Conservation (phyloP, 495 filamentous ascomycete genomes). For the Aspergillus campestris region DNA sequence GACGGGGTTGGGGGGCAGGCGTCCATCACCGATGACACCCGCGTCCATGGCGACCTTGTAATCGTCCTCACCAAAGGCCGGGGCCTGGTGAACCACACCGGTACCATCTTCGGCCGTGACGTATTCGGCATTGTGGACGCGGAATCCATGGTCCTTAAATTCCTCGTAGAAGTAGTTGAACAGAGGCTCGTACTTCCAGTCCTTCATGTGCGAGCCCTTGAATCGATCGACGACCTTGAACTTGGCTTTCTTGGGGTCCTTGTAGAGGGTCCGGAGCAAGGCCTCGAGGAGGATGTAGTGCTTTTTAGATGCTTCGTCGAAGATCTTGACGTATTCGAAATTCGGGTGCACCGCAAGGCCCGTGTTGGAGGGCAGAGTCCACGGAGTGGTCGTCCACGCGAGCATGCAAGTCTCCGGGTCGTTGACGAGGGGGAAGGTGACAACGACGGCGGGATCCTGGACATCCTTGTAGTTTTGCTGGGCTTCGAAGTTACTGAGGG, state of each 20-base stretch:
- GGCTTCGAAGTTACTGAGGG: constrained; percentile 88
- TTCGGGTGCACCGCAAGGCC: constrained; percentile 77
- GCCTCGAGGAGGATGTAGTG: constrained; percentile 85
- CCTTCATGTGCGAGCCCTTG: constrained; percentile 80
- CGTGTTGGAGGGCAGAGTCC: constrained; percentile 84
- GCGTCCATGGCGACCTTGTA: constrained; percentile 72
- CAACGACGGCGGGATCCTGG: constrained; percentile 85
- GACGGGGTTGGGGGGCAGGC: constrained; percentile 82
- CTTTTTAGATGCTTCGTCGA: constrained; percentile 70
- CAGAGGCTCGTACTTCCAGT: constrained; percentile 85
- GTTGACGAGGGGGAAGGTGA: constrained; percentile 73
- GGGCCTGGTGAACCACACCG: constrained; percentile 91
- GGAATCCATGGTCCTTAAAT: constrained; percentile 84
- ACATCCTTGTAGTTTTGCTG: constrained; percentile 93
- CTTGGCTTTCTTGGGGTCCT: constrained; percentile 95
- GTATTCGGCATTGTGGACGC: constrained; percentile 77
- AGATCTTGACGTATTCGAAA: constrained; percentile 90
- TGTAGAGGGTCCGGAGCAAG: constrained; percentile 79
- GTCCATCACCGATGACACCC: constrained; percentile 69
- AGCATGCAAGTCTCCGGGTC: constrained; percentile 69
- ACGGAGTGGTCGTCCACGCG: constrained; percentile 94
- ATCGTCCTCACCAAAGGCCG: constrained; percentile 95
- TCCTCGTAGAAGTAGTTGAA: constrained; percentile 93
- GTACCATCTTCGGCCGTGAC: constrained; percentile 91
- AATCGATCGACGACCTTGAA: constrained; percentile 78